Evolutionary conservation across 2,329 filamentous ascomycete species (phyloP).

Genomic region (Lecanicillium sp.): DNA sequence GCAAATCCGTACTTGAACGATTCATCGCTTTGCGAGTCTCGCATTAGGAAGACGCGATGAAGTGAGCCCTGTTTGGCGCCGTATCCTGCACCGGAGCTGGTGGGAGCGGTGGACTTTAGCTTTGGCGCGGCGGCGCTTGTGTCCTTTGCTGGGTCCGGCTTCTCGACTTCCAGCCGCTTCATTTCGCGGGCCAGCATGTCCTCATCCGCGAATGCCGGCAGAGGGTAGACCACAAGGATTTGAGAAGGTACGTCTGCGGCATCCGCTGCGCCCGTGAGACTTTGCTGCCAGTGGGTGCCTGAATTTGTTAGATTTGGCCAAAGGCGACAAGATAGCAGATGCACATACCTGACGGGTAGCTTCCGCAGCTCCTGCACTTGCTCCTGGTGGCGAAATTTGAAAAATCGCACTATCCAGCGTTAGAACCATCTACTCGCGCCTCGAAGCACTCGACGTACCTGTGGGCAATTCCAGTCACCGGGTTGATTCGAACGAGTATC

Average conservation of each 20-base stretch:
- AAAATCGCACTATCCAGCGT: slow-evolving; percentile 25
- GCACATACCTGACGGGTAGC: slow-evolving; percentile 20
- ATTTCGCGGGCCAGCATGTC: slow-evolving; percentile 65
- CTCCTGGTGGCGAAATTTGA: slow-evolving; percentile 29
- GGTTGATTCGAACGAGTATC: slow-evolving; percentile 18
- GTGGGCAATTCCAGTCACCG: slow-evolving; percentile 25
- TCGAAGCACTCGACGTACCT: slow-evolving; percentile 16
- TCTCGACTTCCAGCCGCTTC: slow-evolving; percentile 60
- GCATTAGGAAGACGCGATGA: slow-evolving; percentile 66
- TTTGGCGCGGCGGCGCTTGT: slow-evolving; percentile 39
- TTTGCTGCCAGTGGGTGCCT: slow-evolving; percentile 23
- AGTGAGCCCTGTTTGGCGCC: slow-evolving; percentile 69
- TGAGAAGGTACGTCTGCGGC: slow-evolving; percentile 55
- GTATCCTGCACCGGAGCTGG: slow-evolving; percentile 47
- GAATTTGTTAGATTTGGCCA: slow-evolving; percentile 1
- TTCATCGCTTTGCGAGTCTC: slow-evolving; percentile 61
- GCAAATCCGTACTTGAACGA: slow-evolving; percentile 79
- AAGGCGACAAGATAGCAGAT: no score
- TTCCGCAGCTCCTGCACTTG: slow-evolving; percentile 30
- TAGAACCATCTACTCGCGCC: slow-evolving; percentile 11
- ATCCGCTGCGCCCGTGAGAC: slow-evolving; percentile 40
- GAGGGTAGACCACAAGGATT: slow-evolving; percentile 65
- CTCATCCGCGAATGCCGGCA: slow-evolving; percentile 64
- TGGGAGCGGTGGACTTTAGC: slow-evolving; percentile 51
- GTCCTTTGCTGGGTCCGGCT: slow-evolving; percentile 38